Evolutionary conservation across 495 filamentous ascomycete species (phyloP), one percentile per base, ranked within the genome.

Genomic region (Xeromyces bisporus): DNA sequence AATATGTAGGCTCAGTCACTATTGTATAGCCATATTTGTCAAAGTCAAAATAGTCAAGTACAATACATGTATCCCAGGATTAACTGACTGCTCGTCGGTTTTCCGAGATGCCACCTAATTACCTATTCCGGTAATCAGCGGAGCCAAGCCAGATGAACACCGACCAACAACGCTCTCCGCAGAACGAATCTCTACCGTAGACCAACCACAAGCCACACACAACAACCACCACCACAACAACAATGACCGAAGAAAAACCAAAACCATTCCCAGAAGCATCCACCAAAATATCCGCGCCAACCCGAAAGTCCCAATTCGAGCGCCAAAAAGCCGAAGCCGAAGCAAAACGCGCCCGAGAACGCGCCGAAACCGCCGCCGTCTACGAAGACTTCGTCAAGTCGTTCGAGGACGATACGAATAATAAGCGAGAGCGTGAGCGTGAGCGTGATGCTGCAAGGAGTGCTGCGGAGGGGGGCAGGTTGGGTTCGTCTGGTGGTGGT

Each of bases 281-380:
- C 20, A 69, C 73, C 25, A 96, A 94, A 50, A 73, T 93, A 24
- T 71, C 80, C 15, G 80, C 82, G 7, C 77, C 84, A 0, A 40
- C 57, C 24, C 91, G 86, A 55, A 84, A 92, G 48, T 91, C 84
- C 8, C 69, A 82, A 18, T 96, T 92, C 56, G 87, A 96, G 55
- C 76, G 77, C 33, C 81, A 89, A 42, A 89, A 86, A 58, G 81
- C 80, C 23, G 86, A 93, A 48, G 85, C 81, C 18, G 82, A 93
- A 61, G 87, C 83, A 10, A 96, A 94, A 54, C 77, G 81, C 20
- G 67, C 71, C 41, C 69, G 83, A 34, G 87, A 93, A 53, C 77
- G 77, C 48, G 81, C 76, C 36, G 87, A 93, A 52, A 92, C 80
- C 12, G 82, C 80, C 20, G 87, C 86, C 6, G 87, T 82, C 9